phyloP scores from a whole-genome alignment of 2,329 filamentous ascomycete species.

The Claviceps sp. region DNA sequence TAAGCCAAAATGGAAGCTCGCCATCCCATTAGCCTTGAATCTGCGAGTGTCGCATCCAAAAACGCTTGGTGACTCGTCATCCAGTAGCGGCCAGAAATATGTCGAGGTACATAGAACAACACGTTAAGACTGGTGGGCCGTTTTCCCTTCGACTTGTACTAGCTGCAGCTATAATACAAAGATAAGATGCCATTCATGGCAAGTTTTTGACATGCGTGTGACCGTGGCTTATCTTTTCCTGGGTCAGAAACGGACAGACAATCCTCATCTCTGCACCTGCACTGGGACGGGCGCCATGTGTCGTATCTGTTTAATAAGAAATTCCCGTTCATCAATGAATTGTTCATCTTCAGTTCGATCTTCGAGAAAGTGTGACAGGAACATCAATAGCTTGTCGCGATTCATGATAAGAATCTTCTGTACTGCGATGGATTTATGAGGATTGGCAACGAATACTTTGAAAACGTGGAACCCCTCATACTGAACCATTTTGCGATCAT shows the following conservation, averaged over 20 bases:
- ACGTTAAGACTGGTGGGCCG: neutral
- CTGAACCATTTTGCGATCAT: slow-evolving; percentile 97
- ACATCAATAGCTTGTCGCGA: slow-evolving; percentile 75
- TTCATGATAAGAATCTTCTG: slow-evolving; percentile 96
- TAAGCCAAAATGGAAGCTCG: neutral
- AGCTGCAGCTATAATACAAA: neutral
- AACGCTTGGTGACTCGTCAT: neutral
- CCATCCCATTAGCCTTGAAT: neutral
- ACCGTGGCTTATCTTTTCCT: neutral
- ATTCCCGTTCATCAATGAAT: slow-evolving; percentile 95
- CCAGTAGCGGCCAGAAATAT: neutral
- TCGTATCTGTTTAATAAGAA: slow-evolving; percentile 85
- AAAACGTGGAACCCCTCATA: slow-evolving; percentile 99
- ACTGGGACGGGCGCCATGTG: slow-evolving; percentile 50
- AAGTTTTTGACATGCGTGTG: neutral
- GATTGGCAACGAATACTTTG: slow-evolving; percentile 98
- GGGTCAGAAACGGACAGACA: neutral
- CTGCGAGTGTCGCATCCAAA: neutral
- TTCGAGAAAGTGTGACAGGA: slow-evolving; percentile 82
- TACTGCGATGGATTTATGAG: slow-evolving; percentile 92
- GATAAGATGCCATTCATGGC: neutral
- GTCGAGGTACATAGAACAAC: neutral
- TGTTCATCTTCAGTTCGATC: slow-evolving; percentile 96
- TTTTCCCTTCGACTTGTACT: neutral
- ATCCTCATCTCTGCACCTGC: slow-evolving; percentile 29